Conservation (phyloP, 2,329 filamentous ascomycete species). For the Triangularia setosa region DNA sequence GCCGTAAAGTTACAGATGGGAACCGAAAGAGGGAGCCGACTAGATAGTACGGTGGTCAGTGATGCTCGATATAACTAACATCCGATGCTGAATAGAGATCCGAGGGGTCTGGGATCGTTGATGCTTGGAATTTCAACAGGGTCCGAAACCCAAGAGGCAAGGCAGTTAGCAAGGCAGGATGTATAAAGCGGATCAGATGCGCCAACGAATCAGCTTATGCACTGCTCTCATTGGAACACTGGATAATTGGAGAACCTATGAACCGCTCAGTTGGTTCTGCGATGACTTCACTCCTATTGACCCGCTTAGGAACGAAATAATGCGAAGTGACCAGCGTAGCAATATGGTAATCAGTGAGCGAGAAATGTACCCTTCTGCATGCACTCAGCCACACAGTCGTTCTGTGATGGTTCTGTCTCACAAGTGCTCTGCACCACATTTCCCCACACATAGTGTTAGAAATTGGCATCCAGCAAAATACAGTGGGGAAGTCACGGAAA, state of each 20-base stretch:
- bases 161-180: constrained; percentile 1
- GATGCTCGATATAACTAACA: not conserved
- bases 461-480: not conserved
- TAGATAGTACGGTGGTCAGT: not conserved
- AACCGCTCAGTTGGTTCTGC: not conserved
- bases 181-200: not conserved
- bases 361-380: not conserved
- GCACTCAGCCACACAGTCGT: not conserved
- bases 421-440: not conserved
- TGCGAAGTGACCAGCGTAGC: not conserved
- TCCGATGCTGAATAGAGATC: not conserved
- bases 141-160: not conserved
- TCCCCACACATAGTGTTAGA: not conserved
- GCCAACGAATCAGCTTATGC: not conserved
- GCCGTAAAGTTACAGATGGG: not conserved
- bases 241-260: not conserved
- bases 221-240: not conserved
- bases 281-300: not conserved
- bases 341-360: not conserved
- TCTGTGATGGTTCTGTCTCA: not conserved
- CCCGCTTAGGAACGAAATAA: not conserved
- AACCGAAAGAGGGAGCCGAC: not conserved
- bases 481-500: not conserved
- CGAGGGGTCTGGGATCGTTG: not conserved
- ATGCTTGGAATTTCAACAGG: not conserved